Evolutionary conservation across 169 alveolate genomes (phyloP), one percentile per base, ranked within the genome.

Genomic region (Amoebophrya sp.): DNA sequence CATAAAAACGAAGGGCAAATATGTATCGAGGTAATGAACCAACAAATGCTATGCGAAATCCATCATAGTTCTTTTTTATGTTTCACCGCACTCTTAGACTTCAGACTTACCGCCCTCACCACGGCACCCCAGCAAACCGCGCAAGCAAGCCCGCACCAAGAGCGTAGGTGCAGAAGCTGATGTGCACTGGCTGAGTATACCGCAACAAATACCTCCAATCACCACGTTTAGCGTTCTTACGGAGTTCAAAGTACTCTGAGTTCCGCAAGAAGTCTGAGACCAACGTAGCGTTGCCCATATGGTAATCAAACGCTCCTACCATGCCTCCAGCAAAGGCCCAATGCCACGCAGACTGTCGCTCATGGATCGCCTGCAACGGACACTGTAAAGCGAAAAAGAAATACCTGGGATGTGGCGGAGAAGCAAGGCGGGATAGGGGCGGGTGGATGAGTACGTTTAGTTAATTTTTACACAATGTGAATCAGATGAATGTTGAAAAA

Each of bases 261-360:
- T 0, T 6, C 2, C 26, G 2, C 39, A 65, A 6, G 83, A 65
- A 65, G 10, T 65, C 36, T 29, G 18, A 36, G 38, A 65, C 83
- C 18, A 6, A 18, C 83, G 26, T 26, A 29, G 83, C 83, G 33
- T 65, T 65, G 83, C 33, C 2, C 83, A 65, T 65, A 29, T 36
- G 83, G 26, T 65, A 65, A 18, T 65, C 83, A 18, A 65, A 65
- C 33, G 83, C 83, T 26, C 83, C 83, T 6, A 65, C 26, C 26
- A 65, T 18, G 36, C 83, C 83, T 1, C 83, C 83, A 1, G 83
- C 83, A 36, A 26, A 6, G n/a, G n/a, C 18, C 83, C 83, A 65
- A 26, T 65, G 83, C 83, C 83, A 65, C 83, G 83, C 83, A 36
- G 83, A 65, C 3, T 65, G 83, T 36, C 83, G 83, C 83, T 26